Percentiles rank a stretch among this genome's conserved stretches.
Conservation (phyloP, 2,329 filamentous ascomycete genomes). For the Colletotrichum navitas region DNA sequence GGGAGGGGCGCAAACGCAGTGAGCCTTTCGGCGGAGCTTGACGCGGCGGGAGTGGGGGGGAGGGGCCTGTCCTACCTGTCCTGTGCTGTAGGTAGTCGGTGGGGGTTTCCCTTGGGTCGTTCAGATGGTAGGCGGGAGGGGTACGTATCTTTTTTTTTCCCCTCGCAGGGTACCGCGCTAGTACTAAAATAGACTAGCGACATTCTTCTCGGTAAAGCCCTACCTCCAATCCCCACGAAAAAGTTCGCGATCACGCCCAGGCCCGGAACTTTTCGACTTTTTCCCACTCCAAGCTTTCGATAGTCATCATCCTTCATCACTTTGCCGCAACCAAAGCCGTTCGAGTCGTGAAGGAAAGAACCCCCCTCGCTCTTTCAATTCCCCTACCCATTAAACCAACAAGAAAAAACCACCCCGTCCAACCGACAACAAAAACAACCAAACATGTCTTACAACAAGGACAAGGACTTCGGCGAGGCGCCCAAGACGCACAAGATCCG, state of each 20-base stretch:
- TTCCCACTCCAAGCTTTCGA: slow-evolving; percentile 34
- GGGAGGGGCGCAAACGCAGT: slow-evolving; percentile 17
- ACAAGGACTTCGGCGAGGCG: slow-evolving; percentile 93
- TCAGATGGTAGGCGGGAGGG: neutral
- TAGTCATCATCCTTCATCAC: slow-evolving; percentile 74
- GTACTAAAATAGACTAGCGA: neutral
- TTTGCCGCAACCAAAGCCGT: slow-evolving; percentile 79
- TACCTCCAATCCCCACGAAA: slow-evolving; percentile 39
- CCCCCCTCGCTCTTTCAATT: neutral
- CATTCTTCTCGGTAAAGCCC: slow-evolving; percentile 36
- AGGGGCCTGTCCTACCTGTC: neutral
- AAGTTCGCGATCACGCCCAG: slow-evolving; percentile 41
- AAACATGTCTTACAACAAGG: slow-evolving; percentile 94
- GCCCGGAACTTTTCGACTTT: neutral
- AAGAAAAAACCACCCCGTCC: neutral
- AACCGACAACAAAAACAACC: slow-evolving; percentile 39
- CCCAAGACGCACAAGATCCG: slow-evolving; percentile 98
- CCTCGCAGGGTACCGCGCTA: neutral
- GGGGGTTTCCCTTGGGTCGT: too few species aligned
- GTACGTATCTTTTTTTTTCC: slow-evolving; percentile 1
- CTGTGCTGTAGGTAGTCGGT: too few species aligned
- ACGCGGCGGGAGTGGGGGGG: slow-evolving; percentile 20
- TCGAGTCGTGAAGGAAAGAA: slow-evolving; percentile 82
- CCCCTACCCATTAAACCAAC: slow-evolving; percentile 33
- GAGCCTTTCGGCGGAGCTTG: slow-evolving; percentile 29